Conservation (phyloP, 148 eudicot species). For the Nyssa sinensis region DNA sequence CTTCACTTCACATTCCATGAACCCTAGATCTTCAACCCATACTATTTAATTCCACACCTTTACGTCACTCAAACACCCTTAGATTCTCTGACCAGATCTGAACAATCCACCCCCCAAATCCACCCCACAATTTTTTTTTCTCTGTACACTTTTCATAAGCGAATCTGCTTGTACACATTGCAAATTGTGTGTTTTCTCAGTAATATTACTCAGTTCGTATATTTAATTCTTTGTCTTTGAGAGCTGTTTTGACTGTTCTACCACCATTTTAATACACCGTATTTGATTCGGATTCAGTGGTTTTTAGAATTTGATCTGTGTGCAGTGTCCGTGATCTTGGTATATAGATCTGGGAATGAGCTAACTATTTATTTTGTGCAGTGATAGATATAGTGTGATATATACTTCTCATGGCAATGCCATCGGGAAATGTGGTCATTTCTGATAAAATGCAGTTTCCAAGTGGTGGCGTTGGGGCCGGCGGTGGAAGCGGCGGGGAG, state of each 20-base stretch:
- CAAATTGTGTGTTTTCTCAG: background rate
- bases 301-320: conserved; percentile 1
- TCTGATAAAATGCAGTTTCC: conserved; percentile 32
- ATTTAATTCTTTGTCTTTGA: background rate
- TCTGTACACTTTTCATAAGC: background rate
- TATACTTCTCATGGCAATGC: conserved; percentile 29
- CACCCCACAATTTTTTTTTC: background rate
- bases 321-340: background rate
- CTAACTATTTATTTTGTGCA: background rate
- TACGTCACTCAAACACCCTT: conserved; percentile 9
- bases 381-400: background rate
- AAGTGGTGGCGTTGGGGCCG: background rate
- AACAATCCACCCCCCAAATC: background rate
- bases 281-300: background rate
- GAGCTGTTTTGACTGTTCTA: background rate
- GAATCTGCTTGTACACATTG: background rate
- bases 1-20: background rate
- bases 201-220: too few relatives aligned
- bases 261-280: background rate
- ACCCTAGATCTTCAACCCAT: conserved; percentile 13
- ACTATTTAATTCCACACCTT: conserved; percentile 6
- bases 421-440: conserved; percentile 23
- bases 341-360: conserved; percentile 15
- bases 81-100: conserved; percentile 12
- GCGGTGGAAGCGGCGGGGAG: conserved; percentile 14